A percentile compares a stretch with the other conserved stretches of the same genome.
These are phyloP conservation scores for Tolypocladium inflatum DNA, from an alignment of 2,329 filamentous ascomycete species.

Conservation along the genomic window DNA sequence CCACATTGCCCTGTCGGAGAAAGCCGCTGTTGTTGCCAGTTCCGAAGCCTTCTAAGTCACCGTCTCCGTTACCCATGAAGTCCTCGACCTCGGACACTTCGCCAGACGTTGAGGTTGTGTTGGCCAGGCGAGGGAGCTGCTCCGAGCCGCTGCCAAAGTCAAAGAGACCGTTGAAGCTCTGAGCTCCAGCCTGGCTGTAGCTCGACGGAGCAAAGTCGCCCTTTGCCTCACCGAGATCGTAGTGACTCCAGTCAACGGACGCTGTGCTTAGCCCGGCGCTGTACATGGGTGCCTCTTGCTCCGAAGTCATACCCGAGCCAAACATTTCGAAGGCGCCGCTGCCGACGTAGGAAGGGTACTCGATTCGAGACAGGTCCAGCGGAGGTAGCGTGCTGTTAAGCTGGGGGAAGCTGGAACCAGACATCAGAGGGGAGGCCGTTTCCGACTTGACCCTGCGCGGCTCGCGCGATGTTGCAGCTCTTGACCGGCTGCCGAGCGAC, in stretches of 20 bases:
- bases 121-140: conserved; percentile 43
- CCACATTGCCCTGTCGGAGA: conserved; percentile 36
- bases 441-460: conserved; percentile 51
- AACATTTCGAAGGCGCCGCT: conserved; percentile 43
- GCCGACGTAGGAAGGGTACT: conserved; percentile 38
- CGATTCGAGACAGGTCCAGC: conserved; percentile 48
- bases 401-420: conserved; percentile 38
- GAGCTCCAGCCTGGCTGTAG: conserved; percentile 42
- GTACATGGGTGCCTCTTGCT: conserved; percentile 48
- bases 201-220: conserved; percentile 42
- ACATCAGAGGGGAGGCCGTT: conserved; percentile 48
- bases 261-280: conserved; percentile 51
- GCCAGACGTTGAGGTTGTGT: conserved; percentile 52
- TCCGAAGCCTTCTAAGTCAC: conserved; percentile 38
- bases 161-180: conserved; percentile 40
- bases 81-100: conserved; percentile 61
- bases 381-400: conserved; percentile 44
- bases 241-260: conserved; percentile 36
- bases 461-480: conserved; percentile 29
- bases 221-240: conserved; percentile 36
- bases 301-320: conserved; percentile 33
- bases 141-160: conserved; percentile 45
- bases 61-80: conserved; percentile 36
- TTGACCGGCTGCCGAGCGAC: conserved; percentile 19
- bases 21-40: conserved; percentile 33